phyloP scores from a whole-genome alignment of 805 yeast genomes.

The Saturnispora serradocipensis region DNA sequence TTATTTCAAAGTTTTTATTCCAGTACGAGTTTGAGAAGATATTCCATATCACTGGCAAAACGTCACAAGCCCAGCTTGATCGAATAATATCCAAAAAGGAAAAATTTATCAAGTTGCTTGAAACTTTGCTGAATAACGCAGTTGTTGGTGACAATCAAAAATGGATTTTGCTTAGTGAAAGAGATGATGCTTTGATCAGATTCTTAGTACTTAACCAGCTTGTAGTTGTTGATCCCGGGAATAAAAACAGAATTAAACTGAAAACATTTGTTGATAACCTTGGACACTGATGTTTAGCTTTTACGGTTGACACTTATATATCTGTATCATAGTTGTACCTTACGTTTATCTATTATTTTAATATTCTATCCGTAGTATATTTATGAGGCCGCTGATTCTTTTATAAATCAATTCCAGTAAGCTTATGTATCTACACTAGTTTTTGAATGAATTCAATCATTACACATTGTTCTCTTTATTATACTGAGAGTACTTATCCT shows the following conservation, averaged over 20 bases:
- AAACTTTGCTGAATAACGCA: conserved; percentile 25
- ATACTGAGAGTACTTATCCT: no score
- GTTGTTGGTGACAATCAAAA: conserved; percentile 8
- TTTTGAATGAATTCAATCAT: no score
- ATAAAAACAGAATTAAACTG: conserved; percentile 23
- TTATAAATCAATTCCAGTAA: no score
- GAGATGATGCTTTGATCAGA: conserved; percentile 27
- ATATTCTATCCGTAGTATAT: neutral
- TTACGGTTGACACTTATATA: neutral
- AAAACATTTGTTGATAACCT: conserved; percentile 7
- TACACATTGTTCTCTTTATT: no score
- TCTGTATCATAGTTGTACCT: neutral
- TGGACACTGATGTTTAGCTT: neutral
- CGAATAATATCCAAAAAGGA: conserved; percentile 15
- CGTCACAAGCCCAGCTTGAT: conserved; percentile 10
- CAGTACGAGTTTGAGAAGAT: conserved; percentile 18
- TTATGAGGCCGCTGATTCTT: no score
- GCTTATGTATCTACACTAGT: no score
- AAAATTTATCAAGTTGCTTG: conserved; percentile 23
- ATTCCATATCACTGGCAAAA: conserved; percentile 9
- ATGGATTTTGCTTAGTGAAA: conserved; percentile 1
- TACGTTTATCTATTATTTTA: neutral
- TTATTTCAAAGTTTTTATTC: conserved; percentile 24
- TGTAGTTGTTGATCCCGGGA: conserved; percentile 20
- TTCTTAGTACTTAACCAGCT: conserved; percentile 24